Evolutionary conservation across 129 eudicot genomes (phyloP), one percentile per base, ranked within the genome.

Genomic region (Ambrosia artemisiifolia): DNA sequence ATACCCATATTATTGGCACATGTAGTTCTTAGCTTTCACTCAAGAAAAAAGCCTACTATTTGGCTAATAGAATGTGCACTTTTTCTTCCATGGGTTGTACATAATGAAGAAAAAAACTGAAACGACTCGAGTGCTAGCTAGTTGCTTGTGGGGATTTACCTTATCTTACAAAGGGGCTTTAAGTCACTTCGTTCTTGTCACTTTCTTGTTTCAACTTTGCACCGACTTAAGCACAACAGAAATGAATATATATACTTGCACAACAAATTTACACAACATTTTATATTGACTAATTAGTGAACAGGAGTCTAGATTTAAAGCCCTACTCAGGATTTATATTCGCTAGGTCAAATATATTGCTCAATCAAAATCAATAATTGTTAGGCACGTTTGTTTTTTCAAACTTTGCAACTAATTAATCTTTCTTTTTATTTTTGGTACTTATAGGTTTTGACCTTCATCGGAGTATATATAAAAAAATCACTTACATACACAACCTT

Each of bases 21-120:
- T 71, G 73, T 70, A 78, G 72, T 78, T 78, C 73, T 78, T 63
- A 60, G 82, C 82, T 53, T 78, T 78, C 82, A 78, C 82, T 78
- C 62, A 53, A 71, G 62, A 70, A 78, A 78, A 73, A 78, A 71
- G 78, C 82, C 82, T 68, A 71, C 36, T 71, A 71, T 71, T 63
- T 11, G 42, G 82, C 63, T 42, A 24, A 70, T 38, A 51, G 65
- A 13, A 13, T 8, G 65, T 70, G 77, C 67, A 51, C 38, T 69
- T 57, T 56, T 77, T 38, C 17, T 64, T 60, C 70, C 56, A 68
- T 47, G 63, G 30, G 46, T 18, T 59, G 11, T 14, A 19, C 44
- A 54, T 35, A 70, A 49, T 34, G n/a, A 11, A 57, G 46, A 64
- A 78, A 36, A 55, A 24, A 35, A 46, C 55, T 70, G 59, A 71